Percentiles rank a stretch among this genome's conserved stretches.
Evolutionary conservation across 2,329 filamentous ascomycete species (phyloP).

Genomic region (Keithomyces neogunnii): DNA sequence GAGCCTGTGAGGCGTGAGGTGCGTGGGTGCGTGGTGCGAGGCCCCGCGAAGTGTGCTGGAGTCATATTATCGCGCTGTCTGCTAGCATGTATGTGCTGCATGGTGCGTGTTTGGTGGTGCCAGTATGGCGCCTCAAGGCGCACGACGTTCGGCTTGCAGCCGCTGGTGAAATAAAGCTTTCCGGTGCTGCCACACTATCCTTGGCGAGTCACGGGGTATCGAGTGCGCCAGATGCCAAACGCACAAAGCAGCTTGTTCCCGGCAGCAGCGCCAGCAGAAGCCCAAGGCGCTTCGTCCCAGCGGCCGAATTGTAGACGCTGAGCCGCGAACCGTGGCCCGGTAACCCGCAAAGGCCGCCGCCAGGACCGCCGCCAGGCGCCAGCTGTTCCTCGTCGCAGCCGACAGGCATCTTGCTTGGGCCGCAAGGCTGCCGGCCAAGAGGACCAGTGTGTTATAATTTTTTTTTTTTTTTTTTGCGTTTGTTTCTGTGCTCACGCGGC

Average conservation of each 20-base stretch:
- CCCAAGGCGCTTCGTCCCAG: no score
- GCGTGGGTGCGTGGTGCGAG: neutral
- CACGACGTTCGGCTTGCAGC: slow-evolving; percentile 2
- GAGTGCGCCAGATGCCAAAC: no score
- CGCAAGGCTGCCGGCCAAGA: no score
- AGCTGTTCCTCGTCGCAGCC: no score
- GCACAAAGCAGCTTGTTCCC: no score
- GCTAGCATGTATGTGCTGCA: neutral
- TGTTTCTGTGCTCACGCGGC: neutral
- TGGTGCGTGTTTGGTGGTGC: neutral
- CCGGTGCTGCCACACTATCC: neutral
- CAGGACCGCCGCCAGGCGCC: no score
- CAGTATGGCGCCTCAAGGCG: neutral
- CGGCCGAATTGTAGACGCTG: neutral
- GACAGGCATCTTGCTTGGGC: no score
- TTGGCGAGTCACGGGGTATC: no score
- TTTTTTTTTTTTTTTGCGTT: neutral
- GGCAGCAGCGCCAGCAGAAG: no score
- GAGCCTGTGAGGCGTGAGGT: slow-evolving; percentile 2
- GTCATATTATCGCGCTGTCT: neutral
- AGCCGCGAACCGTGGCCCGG: neutral
- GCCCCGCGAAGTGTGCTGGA: no score
- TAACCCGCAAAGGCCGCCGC: neutral
- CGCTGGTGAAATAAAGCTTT: slow-evolving; percentile 3
- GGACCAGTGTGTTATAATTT: no score